Evolutionary conservation across 148 eudicot genomes (phyloP), one percentile per base, ranked within the genome.

Genomic region (Heliamphora exappendiculata): DNA sequence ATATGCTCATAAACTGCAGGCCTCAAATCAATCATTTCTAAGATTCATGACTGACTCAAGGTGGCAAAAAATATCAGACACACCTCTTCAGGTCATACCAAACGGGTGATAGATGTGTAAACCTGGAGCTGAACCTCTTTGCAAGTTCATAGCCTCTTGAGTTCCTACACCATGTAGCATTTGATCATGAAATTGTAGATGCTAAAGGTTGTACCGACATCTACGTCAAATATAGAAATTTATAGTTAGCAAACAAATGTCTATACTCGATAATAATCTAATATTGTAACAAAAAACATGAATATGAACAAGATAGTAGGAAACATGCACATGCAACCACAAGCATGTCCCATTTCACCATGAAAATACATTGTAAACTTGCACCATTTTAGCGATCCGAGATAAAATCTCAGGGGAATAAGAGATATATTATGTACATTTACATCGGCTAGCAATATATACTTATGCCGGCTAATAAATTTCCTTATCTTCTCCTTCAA

Each of bases 71-170:
- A 44, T 5, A n/a, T 28, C 60, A 39, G 53, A 72, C 72, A 33
- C 85, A 93, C 99, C 98, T 89, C 86, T 93, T 93, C 47, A 96
- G 87, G 76, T 93, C 90, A 78, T 96, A 96, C 99, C 99, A 96
- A 19, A 96, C 99, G 28, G 99, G 99, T 2, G 99, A 93, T 50
- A 93, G 45, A 84, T 96, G 99, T 5, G 97, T 96, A 76, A 96
- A 79, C 85, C 91, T 96, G 74, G 88, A 84, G 75, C 68, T 81
- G 84, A 96, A 96, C 74, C 67, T 85, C 82, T 91, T 91, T 37
- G 99, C 99, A 75, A 86, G 14, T 60, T 96, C 92, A 83, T 91
- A 93, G 58, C 99, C 98, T 81, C 82, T 88, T 42, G 99, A 86
- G 81, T 96, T 96, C 99, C 99, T 96, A 86, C 89, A 82, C 33